phyloP scores from a whole-genome alignment of 306 rosid genomes.

The Gastrolobium villosum region DNA sequence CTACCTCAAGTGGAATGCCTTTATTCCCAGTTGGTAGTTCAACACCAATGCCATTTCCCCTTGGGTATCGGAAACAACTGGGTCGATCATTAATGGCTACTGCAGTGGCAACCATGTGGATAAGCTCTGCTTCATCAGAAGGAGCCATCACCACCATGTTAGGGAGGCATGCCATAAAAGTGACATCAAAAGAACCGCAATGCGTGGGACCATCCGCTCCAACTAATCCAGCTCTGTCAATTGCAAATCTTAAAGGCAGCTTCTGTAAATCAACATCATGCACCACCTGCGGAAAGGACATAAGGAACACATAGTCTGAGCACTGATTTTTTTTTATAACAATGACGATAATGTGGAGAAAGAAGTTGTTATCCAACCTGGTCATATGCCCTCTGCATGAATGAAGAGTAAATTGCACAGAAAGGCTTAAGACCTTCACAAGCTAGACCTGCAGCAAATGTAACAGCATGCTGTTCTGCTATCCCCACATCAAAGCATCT shows the following conservation, averaged over 20 bases:
- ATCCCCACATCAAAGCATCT: constrained; percentile 98
- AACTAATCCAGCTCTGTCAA: constrained; percentile 98
- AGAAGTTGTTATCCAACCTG: constrained; percentile 65
- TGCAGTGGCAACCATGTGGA: constrained; percentile 97
- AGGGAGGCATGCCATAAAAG: constrained; percentile 98
- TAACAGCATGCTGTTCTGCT: constrained; percentile 98
- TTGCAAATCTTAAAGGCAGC: constrained; percentile 93
- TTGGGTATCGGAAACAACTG: constrained; percentile 93
- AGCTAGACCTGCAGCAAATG: constrained; percentile 97
- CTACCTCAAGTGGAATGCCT: constrained; percentile 79
- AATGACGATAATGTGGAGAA: constrained; percentile 9
- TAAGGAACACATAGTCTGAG: constrained; percentile 14
- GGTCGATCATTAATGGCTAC: constrained; percentile 92
- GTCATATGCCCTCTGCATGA: constrained; percentile 97
- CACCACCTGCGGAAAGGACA: constrained; percentile 74
- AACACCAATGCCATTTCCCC: constrained; percentile 93
- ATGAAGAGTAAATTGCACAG: constrained; percentile 95
- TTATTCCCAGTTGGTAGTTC: constrained; percentile 79
- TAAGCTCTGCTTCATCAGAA: constrained; percentile 93
- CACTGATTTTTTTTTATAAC: neutral
- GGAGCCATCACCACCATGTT: constrained; percentile 99
- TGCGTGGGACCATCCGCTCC: constrained; percentile 99
- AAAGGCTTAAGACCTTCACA: constrained; percentile 95
- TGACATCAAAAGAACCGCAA: constrained; percentile 87
- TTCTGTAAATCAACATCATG: constrained; percentile 98